phyloP scores from a whole-genome alignment of 768 basidiomycete species.

The Pilatotrama ljubarskyi region DNA sequence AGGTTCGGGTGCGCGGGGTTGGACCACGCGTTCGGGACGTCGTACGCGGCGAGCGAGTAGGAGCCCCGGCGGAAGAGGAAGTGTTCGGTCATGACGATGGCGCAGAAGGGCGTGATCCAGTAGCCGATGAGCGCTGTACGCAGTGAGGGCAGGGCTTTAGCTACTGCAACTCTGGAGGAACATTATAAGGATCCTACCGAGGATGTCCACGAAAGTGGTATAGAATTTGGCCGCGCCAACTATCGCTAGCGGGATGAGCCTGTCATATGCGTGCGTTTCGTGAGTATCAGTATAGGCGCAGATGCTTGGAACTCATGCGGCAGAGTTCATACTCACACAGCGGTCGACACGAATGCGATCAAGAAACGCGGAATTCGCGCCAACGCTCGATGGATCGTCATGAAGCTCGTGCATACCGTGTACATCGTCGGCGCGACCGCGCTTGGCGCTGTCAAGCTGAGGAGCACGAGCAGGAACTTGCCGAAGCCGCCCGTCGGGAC shows the following conservation, averaged over 20 bases:
- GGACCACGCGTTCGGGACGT: slow-evolving; percentile 39
- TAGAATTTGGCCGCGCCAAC: slow-evolving; percentile 47
- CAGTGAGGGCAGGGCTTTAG: slow-evolving; percentile 7
- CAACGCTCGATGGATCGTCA: slow-evolving; percentile 39
- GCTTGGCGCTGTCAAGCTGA: slow-evolving; percentile 50
- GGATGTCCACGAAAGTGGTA: slow-evolving; percentile 44
- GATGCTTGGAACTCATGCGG: too few relatives aligned
- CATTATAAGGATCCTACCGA: slow-evolving; percentile 30
- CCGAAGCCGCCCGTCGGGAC: slow-evolving; percentile 41
- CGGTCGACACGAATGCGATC: slow-evolving; percentile 46
- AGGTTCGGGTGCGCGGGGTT: slow-evolving; percentile 34
- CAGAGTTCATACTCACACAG: slow-evolving; percentile 37
- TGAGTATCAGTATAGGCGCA: too few relatives aligned
- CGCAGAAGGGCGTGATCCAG: slow-evolving; percentile 41
- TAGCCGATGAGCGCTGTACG: slow-evolving; percentile 46
- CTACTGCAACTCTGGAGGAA: not conserved
- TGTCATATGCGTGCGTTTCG: not conserved
- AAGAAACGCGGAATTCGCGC: slow-evolving; percentile 45
- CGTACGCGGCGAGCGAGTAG: slow-evolving; percentile 36
- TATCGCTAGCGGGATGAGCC: slow-evolving; percentile 48
- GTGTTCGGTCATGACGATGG: slow-evolving; percentile 45
- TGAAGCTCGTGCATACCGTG: slow-evolving; percentile 48
- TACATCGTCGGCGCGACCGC: slow-evolving; percentile 63
- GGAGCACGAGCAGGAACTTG: slow-evolving; percentile 45
- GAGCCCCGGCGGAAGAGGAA: slow-evolving; percentile 40